phyloP scores from a whole-genome alignment of 2,329 filamentous ascomycete species.

The Thielaviopsis musarum region DNA sequence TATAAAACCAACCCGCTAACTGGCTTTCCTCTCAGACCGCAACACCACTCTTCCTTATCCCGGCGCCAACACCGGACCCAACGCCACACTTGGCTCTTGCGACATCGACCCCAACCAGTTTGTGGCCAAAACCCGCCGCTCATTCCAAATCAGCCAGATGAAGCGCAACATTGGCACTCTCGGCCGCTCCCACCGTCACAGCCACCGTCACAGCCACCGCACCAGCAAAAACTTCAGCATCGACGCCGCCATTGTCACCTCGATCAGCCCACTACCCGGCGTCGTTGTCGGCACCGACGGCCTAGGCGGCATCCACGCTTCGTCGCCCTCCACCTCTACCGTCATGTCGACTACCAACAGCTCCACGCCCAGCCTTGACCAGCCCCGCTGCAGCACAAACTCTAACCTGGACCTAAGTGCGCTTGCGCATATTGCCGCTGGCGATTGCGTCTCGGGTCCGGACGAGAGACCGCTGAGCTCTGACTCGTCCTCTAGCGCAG shows the following conservation, averaged over 20 bases:
- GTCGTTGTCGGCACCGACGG: slow-evolving; percentile 1
- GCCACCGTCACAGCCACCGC: neutral
- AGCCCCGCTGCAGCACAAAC: neutral
- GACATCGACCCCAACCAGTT: slow-evolving; percentile 30
- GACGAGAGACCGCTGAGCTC: slow-evolving; percentile 6
- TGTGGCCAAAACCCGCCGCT: slow-evolving; percentile 27
- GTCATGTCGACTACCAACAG: neutral
- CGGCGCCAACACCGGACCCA: slow-evolving; percentile 39
- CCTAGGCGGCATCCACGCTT: neutral
- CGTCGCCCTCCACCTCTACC: neutral
- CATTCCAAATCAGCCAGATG: slow-evolving; percentile 25
- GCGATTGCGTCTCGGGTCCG: no score
- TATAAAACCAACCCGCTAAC: neutral
- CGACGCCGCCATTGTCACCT: slow-evolving; percentile 5
- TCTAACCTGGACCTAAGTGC: neutral
- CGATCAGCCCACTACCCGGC: slow-evolving; percentile 3
- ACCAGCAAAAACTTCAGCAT: slow-evolving; percentile 5
- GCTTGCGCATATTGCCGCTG: neutral
- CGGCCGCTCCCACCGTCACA: slow-evolving; percentile 5
- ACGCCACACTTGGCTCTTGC: slow-evolving; percentile 38
- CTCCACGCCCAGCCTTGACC: neutral
- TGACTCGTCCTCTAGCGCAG: slow-evolving; percentile 3
- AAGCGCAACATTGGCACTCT: slow-evolving; percentile 25
- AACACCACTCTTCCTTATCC: slow-evolving; percentile 48
- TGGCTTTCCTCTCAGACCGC: slow-evolving; percentile 20